A percentile compares a stretch with the other conserved stretches of the same genome.
phyloP scores from a whole-genome alignment of 2,329 filamentous ascomycete species.

The Paraconiothyrium brasiliense region DNA sequence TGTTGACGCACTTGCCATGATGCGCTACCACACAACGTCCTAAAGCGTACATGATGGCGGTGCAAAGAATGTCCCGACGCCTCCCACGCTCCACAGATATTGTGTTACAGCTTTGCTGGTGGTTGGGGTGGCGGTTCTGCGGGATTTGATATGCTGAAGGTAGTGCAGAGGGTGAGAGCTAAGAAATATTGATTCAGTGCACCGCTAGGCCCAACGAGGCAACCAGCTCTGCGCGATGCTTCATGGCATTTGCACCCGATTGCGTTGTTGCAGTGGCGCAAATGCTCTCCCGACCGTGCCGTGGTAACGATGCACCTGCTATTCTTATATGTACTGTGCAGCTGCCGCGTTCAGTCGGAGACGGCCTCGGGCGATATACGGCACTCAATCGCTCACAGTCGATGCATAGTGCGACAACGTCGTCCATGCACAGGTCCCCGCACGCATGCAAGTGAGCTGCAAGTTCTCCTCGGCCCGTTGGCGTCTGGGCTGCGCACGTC shows the following conservation, averaged over 20 bases:
- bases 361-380: neutral
- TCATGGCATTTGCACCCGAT: neutral
- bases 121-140: neutral
- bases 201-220: conserved; percentile 6
- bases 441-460: conserved; percentile 15
- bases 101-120: neutral
- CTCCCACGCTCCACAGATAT: neutral
- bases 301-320: neutral
- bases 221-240: conserved; percentile 5
- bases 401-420: conserved; percentile 6
- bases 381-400: neutral
- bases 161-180: conserved; percentile 5
- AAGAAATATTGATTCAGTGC: conserved; percentile 13
- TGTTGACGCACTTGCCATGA: neutral
- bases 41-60: neutral
- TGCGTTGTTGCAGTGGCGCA: neutral
- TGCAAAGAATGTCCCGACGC: neutral
- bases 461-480: conserved; percentile 17
- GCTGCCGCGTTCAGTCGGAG: neutral
- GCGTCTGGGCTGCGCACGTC: conserved; percentile 1
- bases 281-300: neutral
- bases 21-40: neutral
- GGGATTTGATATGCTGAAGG: conserved; percentile 10
- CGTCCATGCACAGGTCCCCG: conserved; percentile 5
- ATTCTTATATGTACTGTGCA: neutral